These are phyloP conservation scores for Kluyveromyces lactis DNA, from an alignment of 805 yeast species.

Conservation along the genomic window DNA sequence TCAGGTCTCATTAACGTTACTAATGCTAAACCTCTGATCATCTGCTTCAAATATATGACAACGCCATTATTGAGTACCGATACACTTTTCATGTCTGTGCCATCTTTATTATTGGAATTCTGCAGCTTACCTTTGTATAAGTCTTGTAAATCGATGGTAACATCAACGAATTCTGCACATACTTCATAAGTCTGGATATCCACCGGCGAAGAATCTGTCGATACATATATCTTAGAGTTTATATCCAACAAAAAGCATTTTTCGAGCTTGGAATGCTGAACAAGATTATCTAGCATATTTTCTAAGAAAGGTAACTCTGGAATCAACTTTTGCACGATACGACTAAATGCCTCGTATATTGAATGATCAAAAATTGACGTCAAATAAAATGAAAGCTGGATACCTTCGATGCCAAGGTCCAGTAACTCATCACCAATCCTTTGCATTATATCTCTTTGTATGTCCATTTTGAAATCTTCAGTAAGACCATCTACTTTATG, in stretches of 20 bases:
- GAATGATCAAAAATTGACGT: constrained; percentile 95
- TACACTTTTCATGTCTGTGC: constrained; percentile 43
- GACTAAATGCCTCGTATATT: constrained; percentile 88
- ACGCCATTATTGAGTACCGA: constrained; percentile 77
- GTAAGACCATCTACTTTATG: constrained; percentile 94
- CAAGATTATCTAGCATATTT: constrained; percentile 77
- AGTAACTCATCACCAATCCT: constrained; percentile 87
- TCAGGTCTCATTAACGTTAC: constrained; percentile 79
- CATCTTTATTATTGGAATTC: constrained; percentile 6
- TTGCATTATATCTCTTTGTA: constrained; percentile 94
- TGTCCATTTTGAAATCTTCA: constrained; percentile 89
- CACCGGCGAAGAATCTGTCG: constrained; percentile 93
- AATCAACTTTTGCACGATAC: constrained; percentile 85
- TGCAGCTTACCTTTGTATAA: constrained; percentile 37
- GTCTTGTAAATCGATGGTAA: constrained; percentile 80
- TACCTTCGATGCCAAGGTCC: constrained; percentile 86
- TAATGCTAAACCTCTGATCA: constrained; percentile 87
- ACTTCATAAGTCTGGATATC: constrained; percentile 94
- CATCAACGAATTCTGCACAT: constrained; percentile 95
- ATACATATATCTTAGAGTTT: constrained; percentile 86
- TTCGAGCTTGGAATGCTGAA: constrained; percentile 83
- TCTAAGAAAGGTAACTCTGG: constrained; percentile 85
- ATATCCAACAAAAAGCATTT: constrained; percentile 90
- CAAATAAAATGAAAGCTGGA: constrained; percentile 80
- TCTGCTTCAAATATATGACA: constrained; percentile 75